Conservation (phyloP, 305 asterid species). For the Ilex paraguariensis region DNA sequence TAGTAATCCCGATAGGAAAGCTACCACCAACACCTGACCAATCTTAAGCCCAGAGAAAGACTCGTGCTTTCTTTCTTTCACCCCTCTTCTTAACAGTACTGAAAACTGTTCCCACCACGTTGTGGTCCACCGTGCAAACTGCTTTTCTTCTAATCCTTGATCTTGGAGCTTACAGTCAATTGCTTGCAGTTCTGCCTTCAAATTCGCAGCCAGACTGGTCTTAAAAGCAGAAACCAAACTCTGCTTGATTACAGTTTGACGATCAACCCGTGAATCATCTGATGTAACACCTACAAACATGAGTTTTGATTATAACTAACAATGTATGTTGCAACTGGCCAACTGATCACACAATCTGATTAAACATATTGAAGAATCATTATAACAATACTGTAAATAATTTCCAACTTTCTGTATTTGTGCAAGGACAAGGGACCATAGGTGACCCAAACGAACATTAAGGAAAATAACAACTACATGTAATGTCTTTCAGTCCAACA, state of each 20-base stretch:
- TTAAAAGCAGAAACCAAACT: conserved; percentile 38
- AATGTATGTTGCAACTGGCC: too few relatives aligned
- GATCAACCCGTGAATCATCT: conserved; percentile 32
- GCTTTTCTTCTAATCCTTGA: conserved; percentile 16
- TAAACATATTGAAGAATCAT: too few relatives aligned
- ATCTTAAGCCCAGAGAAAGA: conserved; percentile 58
- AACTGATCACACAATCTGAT: too few relatives aligned
- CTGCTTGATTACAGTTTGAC: conserved; percentile 49
- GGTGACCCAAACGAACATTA: too few relatives aligned
- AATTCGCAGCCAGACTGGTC: conserved; percentile 25
- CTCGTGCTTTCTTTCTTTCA: conserved; percentile 78
- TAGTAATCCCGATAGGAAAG: conserved; percentile 48
- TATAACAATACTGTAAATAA: too few relatives aligned
- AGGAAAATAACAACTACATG: too few relatives aligned
- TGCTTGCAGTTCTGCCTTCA: conserved; percentile 35
- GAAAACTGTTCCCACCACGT: conserved; percentile 70
- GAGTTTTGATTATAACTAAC: background rate
- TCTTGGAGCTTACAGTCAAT: conserved; percentile 1
- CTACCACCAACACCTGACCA: conserved; percentile 41
- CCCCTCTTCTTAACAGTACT: conserved; percentile 57
- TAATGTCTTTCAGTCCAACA: too few relatives aligned
- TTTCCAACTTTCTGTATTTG: too few relatives aligned
- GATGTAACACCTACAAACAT: conserved; percentile 41
- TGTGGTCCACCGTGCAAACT: conserved; percentile 44
- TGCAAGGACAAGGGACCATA: too few relatives aligned